Percentiles rank a stretch among this genome's conserved stretches.
Conservation (phyloP, 2,329 filamentous ascomycete genomes). For the Teratosphaeria gauchensis region DNA sequence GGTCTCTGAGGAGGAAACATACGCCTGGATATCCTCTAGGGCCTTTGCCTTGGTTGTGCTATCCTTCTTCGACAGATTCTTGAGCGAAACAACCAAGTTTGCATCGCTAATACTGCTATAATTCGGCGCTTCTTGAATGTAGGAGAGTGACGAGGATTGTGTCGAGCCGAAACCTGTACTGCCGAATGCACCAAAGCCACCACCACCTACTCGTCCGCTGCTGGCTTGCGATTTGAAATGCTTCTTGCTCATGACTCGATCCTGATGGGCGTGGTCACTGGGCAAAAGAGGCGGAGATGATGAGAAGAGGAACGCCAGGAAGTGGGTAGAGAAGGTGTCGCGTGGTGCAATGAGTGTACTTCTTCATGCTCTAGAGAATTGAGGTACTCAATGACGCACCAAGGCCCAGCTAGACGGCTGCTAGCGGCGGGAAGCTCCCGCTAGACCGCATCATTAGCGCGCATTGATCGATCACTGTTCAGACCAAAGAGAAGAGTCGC, state of each 20-base stretch:
- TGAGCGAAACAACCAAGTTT: slow-evolving; percentile 79
- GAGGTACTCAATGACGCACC: no score
- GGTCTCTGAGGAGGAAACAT: slow-evolving; percentile 48
- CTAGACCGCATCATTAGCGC: background rate
- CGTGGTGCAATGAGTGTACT: no score
- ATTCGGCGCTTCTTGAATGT: slow-evolving; percentile 77
- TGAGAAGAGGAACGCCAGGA: background rate
- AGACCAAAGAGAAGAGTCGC: background rate
- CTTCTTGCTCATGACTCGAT: slow-evolving; percentile 47
- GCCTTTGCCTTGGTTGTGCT: slow-evolving; percentile 84
- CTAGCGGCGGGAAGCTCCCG: background rate
- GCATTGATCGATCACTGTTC: background rate
- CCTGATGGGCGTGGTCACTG: background rate
- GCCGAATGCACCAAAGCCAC: slow-evolving; percentile 27
- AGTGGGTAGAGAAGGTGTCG: no score
- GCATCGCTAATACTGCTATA: slow-evolving; percentile 67
- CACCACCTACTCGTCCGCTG: slow-evolving; percentile 46
- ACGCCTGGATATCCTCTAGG: slow-evolving; percentile 68
- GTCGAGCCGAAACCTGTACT: slow-evolving; percentile 36
- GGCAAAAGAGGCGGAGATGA: background rate
- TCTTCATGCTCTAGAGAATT: no score
- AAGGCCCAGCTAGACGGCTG: no score
- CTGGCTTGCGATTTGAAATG: slow-evolving; percentile 53
- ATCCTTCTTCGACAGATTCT: slow-evolving; percentile 88
- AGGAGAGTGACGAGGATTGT: slow-evolving; percentile 61